Evolutionary conservation across 2,329 filamentous ascomycete genomes (phyloP).

Genomic region (Pseudogymnoascus sp.): DNA sequence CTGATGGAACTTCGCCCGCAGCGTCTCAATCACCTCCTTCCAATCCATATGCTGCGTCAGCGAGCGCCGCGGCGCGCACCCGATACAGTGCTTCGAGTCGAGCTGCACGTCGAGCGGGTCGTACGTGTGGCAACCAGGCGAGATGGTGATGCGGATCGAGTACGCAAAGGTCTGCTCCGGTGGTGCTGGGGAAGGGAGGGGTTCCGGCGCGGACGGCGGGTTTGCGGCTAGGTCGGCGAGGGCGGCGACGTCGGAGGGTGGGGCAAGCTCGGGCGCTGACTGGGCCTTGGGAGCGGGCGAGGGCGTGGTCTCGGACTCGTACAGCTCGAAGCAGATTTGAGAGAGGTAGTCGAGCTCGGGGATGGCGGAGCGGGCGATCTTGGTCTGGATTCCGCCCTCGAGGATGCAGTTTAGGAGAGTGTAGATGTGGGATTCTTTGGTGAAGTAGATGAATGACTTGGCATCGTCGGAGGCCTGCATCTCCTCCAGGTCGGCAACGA

Average conservation of each 20-base stretch:
- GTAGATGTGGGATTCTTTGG: constrained; percentile 98
- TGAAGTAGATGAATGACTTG: constrained; percentile 98
- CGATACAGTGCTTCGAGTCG: constrained; percentile 93
- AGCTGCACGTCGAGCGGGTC: constrained; percentile 94
- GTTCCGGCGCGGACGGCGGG: constrained; percentile 19
- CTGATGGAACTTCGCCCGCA: constrained; percentile 92
- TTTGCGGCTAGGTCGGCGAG: not conserved
- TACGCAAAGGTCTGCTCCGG: constrained; percentile 68
- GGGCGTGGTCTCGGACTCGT: constrained; percentile 76
- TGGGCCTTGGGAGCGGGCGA: constrained; percentile 9
- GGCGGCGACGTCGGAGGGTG: constrained; percentile 22
- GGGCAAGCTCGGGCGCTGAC: constrained; percentile 17
- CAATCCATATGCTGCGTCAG: constrained; percentile 88
- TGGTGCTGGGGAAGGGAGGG: constrained; percentile 43
- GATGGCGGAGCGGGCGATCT: constrained; percentile 90
- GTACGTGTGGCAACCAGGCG: constrained; percentile 90
- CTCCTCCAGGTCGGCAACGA: constrained; percentile 93
- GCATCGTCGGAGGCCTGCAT: constrained; percentile 91
- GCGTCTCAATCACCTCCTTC: constrained; percentile 93
- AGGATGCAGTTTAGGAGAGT: constrained; percentile 96
- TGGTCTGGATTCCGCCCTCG: constrained; percentile 92
- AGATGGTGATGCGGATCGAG: constrained; percentile 92
- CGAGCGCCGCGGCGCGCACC: constrained; percentile 81
- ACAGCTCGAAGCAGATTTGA: constrained; percentile 96
- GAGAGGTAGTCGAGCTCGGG: constrained; percentile 95